These are phyloP conservation scores for Sphaerobolus stellatus DNA, from an alignment of 1,284 basidiomycete species.

Conservation along the genomic window DNA sequence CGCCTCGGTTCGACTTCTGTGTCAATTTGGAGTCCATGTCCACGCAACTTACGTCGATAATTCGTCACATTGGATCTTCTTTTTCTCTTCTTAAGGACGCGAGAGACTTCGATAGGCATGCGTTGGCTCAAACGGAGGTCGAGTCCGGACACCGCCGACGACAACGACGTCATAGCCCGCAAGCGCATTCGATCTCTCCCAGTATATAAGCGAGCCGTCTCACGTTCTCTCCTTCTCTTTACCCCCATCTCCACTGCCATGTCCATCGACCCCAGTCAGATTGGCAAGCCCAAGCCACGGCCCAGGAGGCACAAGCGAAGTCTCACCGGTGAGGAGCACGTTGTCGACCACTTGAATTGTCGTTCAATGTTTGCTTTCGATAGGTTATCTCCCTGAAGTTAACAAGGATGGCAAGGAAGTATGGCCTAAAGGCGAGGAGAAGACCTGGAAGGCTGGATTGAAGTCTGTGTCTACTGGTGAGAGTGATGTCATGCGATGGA, in stretches of 20 bases:
- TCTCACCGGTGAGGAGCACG: conserved; percentile 55
- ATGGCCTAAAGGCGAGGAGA: conserved; percentile 84
- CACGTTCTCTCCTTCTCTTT: too few relatives aligned
- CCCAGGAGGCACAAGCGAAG: conserved; percentile 69
- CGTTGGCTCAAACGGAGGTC: too few relatives aligned
- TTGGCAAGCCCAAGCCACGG: conserved; percentile 39
- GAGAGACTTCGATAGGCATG: too few relatives aligned
- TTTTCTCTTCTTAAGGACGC: too few relatives aligned
- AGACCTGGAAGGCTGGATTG: conserved; percentile 71
- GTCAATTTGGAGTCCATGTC: too few relatives aligned
- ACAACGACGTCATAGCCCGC: too few relatives aligned
- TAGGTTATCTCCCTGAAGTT: conserved; percentile 73
- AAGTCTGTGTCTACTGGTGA: conserved; percentile 58
- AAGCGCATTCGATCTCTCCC: too few relatives aligned
- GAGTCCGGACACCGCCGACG: too few relatives aligned
- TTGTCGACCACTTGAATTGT: neutral
- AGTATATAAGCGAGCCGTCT: too few relatives aligned
- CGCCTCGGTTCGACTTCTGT: too few relatives aligned
- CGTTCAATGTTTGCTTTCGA: neutral
- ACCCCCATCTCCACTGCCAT: conserved; percentile 1
- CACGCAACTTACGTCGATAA: too few relatives aligned
- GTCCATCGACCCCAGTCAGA: conserved; percentile 60
- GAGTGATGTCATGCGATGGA: conserved; percentile 25
- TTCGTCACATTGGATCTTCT: too few relatives aligned
- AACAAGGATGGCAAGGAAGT: conserved; percentile 75